phyloP scores from a whole-genome alignment of 108 stramenopile genomes.

The Cafeteria roenbergensis region DNA sequence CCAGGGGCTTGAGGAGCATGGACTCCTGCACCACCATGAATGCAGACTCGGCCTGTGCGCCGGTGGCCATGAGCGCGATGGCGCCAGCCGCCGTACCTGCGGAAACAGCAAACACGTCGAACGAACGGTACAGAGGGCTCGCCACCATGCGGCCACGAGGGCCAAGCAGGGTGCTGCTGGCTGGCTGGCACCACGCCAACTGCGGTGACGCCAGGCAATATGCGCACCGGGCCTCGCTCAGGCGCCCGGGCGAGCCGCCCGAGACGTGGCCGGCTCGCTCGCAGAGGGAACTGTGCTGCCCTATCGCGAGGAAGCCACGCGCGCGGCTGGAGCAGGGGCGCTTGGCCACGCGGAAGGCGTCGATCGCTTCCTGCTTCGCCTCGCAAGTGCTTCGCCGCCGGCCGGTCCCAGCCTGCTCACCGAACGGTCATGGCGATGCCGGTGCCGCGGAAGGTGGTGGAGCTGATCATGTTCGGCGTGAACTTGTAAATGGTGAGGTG shows the following conservation, averaged over 20 bases:
- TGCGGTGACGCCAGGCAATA: too few species aligned
- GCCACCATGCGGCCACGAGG: background rate
- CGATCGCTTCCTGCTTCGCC: background rate
- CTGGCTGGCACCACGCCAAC: too few species aligned
- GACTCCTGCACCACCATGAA: background rate
- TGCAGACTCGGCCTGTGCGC: too few species aligned
- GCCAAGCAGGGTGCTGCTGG: background rate
- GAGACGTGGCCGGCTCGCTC: too few species aligned
- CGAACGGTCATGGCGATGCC: background rate
- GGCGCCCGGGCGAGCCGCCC: too few species aligned
- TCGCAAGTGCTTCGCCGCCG: background rate
- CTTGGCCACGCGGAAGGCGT: background rate
- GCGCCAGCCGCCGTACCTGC: too few species aligned
- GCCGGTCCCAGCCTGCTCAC: background rate
- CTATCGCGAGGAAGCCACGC: too few species aligned
- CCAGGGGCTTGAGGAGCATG: background rate
- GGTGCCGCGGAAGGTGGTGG: constrained; percentile 5
- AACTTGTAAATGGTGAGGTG: constrained; percentile 7
- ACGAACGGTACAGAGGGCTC: background rate
- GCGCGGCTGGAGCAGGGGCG: background rate
- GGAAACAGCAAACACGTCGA: too few species aligned
- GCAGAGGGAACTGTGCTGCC: too few species aligned
- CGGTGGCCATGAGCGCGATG: too few species aligned
- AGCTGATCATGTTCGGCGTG: background rate
- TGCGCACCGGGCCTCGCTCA: too few species aligned